These are phyloP conservation scores for Sporothrix protearum DNA, from an alignment of 2,329 filamentous ascomycete genomes.

Conservation along the genomic window DNA sequence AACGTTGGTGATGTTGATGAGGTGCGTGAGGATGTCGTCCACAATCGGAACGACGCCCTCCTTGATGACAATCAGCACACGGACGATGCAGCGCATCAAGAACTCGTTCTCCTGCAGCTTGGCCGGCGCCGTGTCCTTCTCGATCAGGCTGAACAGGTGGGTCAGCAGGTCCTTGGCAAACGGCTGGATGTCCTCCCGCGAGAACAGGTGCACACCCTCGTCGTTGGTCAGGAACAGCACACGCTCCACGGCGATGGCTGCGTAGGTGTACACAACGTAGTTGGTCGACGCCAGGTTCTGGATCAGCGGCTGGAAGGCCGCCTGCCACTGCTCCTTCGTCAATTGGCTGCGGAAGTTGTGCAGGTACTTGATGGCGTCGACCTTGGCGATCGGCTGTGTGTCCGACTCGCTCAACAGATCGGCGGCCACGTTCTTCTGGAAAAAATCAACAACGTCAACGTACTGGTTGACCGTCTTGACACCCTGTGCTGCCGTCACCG, in stretches of 20 bases:
- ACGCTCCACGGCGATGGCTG: slow-evolving; percentile 92
- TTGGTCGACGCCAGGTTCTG: slow-evolving; percentile 86
- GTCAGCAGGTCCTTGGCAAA: slow-evolving; percentile 81
- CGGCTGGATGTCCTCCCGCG: slow-evolving; percentile 71
- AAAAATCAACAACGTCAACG: slow-evolving; percentile 90
- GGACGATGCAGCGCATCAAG: slow-evolving; percentile 97
- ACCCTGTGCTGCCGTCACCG: slow-evolving; percentile 80
- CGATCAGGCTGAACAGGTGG: slow-evolving; percentile 87
- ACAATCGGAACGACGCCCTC: slow-evolving; percentile 71
- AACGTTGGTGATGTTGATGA: slow-evolving; percentile 84
- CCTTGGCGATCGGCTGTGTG: slow-evolving; percentile 82
- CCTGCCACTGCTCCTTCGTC: slow-evolving; percentile 86
- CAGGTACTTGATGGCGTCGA: slow-evolving; percentile 96
- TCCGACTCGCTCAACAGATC: slow-evolving; percentile 71
- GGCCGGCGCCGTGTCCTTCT: slow-evolving; percentile 75
- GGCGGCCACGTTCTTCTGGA: slow-evolving; percentile 85
- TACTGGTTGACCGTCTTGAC: slow-evolving; percentile 85
- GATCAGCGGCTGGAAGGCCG: slow-evolving; percentile 83
- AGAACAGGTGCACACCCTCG: slow-evolving; percentile 72
- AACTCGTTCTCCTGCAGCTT: slow-evolving; percentile 99
- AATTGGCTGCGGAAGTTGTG: slow-evolving; percentile 96
- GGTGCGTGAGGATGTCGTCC: slow-evolving; percentile 75
- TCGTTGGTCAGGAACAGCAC: slow-evolving; percentile 80
- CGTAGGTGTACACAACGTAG: slow-evolving; percentile 97
- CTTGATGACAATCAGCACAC: slow-evolving; percentile 89